Evolutionary conservation across 768 basidiomycete species (phyloP).

Genomic region (Plicaturopsis crispa): DNA sequence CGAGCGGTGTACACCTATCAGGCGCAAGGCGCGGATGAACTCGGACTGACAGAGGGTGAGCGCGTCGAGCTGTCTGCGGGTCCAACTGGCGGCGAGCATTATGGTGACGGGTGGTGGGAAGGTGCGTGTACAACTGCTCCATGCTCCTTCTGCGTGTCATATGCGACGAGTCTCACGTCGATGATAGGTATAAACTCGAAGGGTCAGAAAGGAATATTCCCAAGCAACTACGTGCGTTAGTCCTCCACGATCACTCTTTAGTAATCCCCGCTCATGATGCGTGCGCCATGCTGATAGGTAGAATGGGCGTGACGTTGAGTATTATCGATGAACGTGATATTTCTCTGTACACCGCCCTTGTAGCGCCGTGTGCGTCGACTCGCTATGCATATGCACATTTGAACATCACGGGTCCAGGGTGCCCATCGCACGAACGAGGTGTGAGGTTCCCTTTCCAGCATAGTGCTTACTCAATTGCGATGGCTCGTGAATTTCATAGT

Average conservation of each 20-base stretch:
- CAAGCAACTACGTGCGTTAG: constrained; percentile 81
- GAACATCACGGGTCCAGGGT: no score
- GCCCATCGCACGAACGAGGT: no score
- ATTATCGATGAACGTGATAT: no score
- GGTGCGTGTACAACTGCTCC: constrained; percentile 35
- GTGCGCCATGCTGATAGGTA: no score
- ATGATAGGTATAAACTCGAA: constrained; percentile 47
- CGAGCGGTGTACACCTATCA: constrained; percentile 76
- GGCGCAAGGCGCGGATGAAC: constrained; percentile 67
- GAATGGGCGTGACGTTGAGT: constrained; percentile 35
- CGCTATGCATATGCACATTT: no score
- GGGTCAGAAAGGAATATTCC: constrained; percentile 75
- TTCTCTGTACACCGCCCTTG: no score
- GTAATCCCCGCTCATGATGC: no score
- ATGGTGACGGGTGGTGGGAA: constrained; percentile 85
- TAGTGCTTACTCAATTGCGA: no score
- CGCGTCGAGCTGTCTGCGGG: constrained; percentile 58
- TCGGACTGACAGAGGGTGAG: constrained; percentile 54
- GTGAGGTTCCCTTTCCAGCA: no score
- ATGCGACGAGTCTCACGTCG: constrained; percentile 10
- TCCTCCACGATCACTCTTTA: no score
- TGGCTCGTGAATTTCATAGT: no score
- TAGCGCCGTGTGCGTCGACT: no score
- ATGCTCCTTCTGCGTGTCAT: constrained; percentile 8
- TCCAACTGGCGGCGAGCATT: constrained; percentile 52